Conservation (phyloP, 495 filamentous ascomycete genomes). For the Neurospora discreta region DNA sequence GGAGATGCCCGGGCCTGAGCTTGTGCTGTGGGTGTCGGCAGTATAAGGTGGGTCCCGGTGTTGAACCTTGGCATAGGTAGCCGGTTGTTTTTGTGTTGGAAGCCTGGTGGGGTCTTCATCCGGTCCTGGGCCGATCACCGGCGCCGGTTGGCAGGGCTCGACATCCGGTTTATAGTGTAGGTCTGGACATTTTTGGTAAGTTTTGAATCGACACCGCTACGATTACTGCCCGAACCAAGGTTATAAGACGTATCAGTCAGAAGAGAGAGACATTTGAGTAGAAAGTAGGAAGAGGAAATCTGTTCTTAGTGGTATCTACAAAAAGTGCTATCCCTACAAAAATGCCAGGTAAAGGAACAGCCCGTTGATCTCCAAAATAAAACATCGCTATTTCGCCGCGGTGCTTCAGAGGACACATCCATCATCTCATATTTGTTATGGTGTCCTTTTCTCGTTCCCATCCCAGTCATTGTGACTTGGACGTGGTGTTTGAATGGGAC, state of each 20-base stretch:
- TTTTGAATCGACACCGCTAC: neutral
- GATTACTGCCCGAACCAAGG: neutral
- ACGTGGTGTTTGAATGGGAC: neutral
- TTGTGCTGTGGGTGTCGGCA: neutral
- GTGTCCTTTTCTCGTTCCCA: neutral
- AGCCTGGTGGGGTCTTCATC: neutral
- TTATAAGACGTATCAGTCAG: neutral
- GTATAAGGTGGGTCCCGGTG: neutral
- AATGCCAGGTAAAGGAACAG: neutral
- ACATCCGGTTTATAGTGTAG: neutral
- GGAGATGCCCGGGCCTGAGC: neutral
- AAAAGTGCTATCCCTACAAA: neutral
- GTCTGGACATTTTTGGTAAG: neutral
- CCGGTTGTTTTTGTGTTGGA: neutral
- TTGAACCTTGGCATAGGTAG: neutral
- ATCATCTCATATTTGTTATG: neutral
- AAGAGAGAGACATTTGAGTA: neutral
- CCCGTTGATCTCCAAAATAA: neutral
- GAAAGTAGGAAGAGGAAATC: neutral
- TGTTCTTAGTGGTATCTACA: neutral
- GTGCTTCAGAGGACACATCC: neutral
- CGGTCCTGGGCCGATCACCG: neutral
- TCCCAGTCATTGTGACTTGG: neutral
- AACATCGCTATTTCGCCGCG: neutral
- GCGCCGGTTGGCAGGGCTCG: neutral